Percentiles rank a stretch among this genome's conserved stretches.
These are phyloP conservation scores for Backusella macrospora DNA, from an alignment of 192 early-diverging fungal genomes.

Conservation along the genomic window DNA sequence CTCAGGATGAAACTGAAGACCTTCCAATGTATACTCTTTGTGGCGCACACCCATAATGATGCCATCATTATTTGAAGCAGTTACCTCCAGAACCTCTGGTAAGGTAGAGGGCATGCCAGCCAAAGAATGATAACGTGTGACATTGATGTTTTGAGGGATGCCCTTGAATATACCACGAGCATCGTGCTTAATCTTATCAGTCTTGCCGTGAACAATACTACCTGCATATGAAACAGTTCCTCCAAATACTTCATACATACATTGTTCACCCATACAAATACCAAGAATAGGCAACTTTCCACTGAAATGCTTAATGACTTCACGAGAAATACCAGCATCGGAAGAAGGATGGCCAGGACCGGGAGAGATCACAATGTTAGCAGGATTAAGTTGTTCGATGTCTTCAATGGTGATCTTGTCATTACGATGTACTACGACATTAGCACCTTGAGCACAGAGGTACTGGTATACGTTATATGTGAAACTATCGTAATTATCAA, in stretches of 20 bases:
- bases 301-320: slow-evolving; percentile 82
- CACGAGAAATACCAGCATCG: slow-evolving; percentile 90
- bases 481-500: slow-evolving; percentile 99
- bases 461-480: slow-evolving; percentile 99
- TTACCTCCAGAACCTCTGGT: slow-evolving; percentile 84
- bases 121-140: slow-evolving; percentile 97
- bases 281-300: slow-evolving; percentile 97
- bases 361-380: slow-evolving; percentile 96
- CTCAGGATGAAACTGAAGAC: slow-evolving; percentile 99
- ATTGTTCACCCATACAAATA: slow-evolving; percentile 97
- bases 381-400: slow-evolving; percentile 78
- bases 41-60: slow-evolving; percentile 97
- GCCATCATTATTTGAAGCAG: slow-evolving; percentile 79
- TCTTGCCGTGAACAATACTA: slow-evolving; percentile 98
- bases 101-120: slow-evolving; percentile 83
- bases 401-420: slow-evolving; percentile 91
- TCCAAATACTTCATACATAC: slow-evolving; percentile 96
- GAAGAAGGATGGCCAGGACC: slow-evolving; percentile 93
- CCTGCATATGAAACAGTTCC: slow-evolving; percentile 92
- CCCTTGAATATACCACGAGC: slow-evolving; percentile 83
- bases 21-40: slow-evolving; percentile 85
- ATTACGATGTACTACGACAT: slow-evolving; percentile 92
- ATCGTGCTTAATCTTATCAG: slow-evolving; percentile 88
- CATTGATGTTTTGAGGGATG: slow-evolving; percentile 82
- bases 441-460: slow-evolving; percentile 85